A percentile compares a stretch with the other conserved stretches of the same genome.
phyloP scores from a whole-genome alignment of 169 alveolate species.

The Babesia ovis region DNA sequence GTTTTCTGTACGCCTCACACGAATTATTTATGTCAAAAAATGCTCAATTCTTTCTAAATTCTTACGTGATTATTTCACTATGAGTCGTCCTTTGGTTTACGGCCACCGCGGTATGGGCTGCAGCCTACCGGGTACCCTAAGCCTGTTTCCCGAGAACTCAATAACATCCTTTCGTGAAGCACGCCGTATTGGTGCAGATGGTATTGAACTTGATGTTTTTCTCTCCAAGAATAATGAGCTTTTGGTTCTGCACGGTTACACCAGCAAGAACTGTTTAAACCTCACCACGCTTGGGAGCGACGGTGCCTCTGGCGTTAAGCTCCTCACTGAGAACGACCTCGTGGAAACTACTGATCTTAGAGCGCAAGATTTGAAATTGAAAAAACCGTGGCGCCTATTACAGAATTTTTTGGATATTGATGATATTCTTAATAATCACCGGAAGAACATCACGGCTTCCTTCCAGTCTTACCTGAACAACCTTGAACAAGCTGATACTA shows the following conservation, averaged over 20 bases:
- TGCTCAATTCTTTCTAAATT: not conserved
- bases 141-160: constrained; percentile 72
- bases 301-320: not conserved
- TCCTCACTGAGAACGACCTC: not conserved
- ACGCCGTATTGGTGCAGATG: constrained; percentile 58
- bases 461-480: constrained; percentile 14
- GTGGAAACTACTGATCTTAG: constrained; percentile 2
- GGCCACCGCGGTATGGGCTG: constrained; percentile 81
- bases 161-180: constrained; percentile 67
- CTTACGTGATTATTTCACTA: not conserved
- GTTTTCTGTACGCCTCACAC: not conserved
- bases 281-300: constrained; percentile 14
- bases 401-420: not conserved
- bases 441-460: not conserved
- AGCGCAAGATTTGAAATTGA: constrained; percentile 9
- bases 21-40: no score
- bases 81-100: constrained; percentile 26
- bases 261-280: not conserved
- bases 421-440: not conserved
- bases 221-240: constrained; percentile 68
- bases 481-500: not conserved
- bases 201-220: constrained; percentile 75
- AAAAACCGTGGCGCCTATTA: constrained; percentile 14
- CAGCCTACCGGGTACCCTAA: constrained; percentile 66
- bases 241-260: constrained; percentile 71